These are phyloP conservation scores for Abortiporus biennis DNA, from an alignment of 1,284 basidiomycete species.

Conservation along the genomic window DNA sequence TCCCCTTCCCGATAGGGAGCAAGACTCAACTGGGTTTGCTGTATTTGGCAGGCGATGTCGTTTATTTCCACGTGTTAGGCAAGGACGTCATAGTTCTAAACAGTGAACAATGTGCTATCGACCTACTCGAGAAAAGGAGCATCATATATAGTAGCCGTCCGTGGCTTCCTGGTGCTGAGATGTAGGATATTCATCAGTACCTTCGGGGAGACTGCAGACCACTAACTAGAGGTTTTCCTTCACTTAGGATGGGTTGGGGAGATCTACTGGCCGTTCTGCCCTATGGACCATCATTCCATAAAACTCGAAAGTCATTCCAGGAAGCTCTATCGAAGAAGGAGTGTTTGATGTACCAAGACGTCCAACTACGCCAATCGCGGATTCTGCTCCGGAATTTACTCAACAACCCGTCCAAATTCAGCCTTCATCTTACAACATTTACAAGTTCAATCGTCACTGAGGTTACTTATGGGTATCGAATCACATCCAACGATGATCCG, in stretches of 20 bases:
- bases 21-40: too few relatives aligned
- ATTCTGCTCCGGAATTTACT: constrained; percentile 6
- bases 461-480: constrained; percentile 20
- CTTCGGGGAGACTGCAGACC: too few relatives aligned
- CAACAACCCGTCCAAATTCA: neutral
- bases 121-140: neutral
- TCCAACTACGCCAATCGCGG: constrained; percentile 2
- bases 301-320: constrained; percentile 5
- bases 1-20: too few relatives aligned
- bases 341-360: neutral
- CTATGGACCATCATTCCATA: constrained; percentile 3
- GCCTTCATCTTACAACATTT: constrained; percentile 8
- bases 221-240: too few relatives aligned
- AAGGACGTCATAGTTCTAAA: neutral
- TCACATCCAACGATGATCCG: constrained; percentile 15
- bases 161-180: neutral
- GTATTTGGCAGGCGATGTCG: neutral
- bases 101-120: neutral
- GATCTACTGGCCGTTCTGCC: constrained; percentile 45
- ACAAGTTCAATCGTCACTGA: constrained; percentile 16
- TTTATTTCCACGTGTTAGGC: neutral
- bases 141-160: neutral
- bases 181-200: too few relatives aligned
- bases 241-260: constrained; percentile 47
- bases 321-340: constrained; percentile 1